Conservation (phyloP, 176 grass and related monocot species). For the Phragmites australis region DNA sequence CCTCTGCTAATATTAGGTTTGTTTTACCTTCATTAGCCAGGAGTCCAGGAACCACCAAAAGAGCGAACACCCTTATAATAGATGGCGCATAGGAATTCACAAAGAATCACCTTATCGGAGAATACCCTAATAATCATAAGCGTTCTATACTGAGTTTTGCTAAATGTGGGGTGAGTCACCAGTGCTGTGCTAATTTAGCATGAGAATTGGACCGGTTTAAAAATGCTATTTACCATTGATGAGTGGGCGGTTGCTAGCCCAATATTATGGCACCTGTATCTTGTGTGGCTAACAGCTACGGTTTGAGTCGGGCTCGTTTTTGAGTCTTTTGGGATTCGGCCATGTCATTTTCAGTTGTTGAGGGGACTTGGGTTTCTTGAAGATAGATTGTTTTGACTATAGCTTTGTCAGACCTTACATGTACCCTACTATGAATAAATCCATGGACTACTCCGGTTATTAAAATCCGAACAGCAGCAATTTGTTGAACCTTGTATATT, state of each 20-base stretch:
- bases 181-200: neutral
- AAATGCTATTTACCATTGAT: neutral
- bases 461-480: no score
- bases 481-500: no score
- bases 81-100: neutral
- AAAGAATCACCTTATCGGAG: neutral
- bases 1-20: neutral
- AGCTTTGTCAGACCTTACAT: constrained; percentile 7
- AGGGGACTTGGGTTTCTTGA: no score
- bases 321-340: neutral
- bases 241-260: neutral
- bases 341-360: neutral
- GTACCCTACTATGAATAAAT: no score
- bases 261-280: neutral
- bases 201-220: neutral
- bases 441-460: no score
- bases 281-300: neutral
- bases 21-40: neutral
- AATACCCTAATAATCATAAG: neutral
- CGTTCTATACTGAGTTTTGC: neutral
- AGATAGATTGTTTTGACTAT: neutral
- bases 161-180: neutral
- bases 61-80: neutral
- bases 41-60: neutral
- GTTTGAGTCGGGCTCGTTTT: neutral